phyloP scores from a whole-genome alignment of 768 basidiomycete genomes.

The Lactarius trivialis region DNA sequence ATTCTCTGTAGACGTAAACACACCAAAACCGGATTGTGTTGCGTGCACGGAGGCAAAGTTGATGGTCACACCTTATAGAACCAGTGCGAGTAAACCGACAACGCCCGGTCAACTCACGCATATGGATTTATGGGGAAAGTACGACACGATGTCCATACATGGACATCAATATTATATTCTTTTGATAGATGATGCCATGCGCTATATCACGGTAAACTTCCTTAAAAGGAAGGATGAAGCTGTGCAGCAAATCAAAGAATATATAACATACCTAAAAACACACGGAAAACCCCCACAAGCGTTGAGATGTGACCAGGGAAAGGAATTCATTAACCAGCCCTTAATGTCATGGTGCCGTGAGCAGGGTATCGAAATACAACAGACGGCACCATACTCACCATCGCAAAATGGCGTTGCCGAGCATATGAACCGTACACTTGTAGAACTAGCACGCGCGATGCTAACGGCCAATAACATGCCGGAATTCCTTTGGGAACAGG shows the following conservation, averaged over 20 bases:
- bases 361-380: background rate
- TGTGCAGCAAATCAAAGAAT: background rate
- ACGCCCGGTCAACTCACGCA: too few relatives aligned
- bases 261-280: background rate
- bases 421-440: background rate
- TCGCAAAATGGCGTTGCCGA: background rate
- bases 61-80: too few relatives aligned
- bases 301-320: background rate
- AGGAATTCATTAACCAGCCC: background rate
- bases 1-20: too few relatives aligned
- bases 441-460: background rate
- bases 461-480: background rate
- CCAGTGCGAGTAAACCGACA: too few relatives aligned
- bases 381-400: too few relatives aligned
- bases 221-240: background rate
- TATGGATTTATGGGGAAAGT: too few relatives aligned
- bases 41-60: too few relatives aligned
- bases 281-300: background rate
- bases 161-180: too few relatives aligned
- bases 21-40: too few relatives aligned
- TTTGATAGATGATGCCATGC: too few relatives aligned
- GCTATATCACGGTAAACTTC: background rate
- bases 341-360: background rate
- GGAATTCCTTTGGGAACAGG: background rate
- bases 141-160: too few relatives aligned